Evolutionary conservation across 2,329 filamentous ascomycete species (phyloP).

Genomic region (Fusarium sambucinum): DNA sequence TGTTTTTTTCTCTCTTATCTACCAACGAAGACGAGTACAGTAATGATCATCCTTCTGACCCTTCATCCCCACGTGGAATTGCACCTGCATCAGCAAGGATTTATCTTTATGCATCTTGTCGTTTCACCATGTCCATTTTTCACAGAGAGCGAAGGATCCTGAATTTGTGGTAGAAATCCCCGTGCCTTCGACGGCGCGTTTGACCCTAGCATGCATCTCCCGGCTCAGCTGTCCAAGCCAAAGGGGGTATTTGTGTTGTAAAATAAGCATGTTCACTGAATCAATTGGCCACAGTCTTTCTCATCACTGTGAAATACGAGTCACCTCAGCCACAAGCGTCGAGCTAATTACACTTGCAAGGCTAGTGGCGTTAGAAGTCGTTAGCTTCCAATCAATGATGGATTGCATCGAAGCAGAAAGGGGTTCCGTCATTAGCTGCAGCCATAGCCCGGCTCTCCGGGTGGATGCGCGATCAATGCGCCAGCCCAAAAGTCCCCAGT

Average conservation of each 20-base stretch:
- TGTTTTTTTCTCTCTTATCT: not conserved
- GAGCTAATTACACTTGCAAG: not conserved
- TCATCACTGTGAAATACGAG: not conserved
- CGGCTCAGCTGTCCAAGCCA: not conserved
- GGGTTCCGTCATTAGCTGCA: slow-evolving; percentile 8
- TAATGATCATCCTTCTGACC: not conserved
- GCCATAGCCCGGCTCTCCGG: not conserved
- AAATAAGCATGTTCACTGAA: not conserved
- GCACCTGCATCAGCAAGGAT: not conserved
- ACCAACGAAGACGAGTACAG: not conserved
- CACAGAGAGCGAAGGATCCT: not conserved
- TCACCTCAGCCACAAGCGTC: not conserved
- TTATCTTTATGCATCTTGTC: not conserved
- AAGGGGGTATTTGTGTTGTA: not conserved
- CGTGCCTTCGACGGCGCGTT: slow-evolving; percentile 7
- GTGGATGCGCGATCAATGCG: slow-evolving; percentile 22
- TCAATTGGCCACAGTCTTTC: not conserved
- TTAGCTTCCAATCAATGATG: not conserved
- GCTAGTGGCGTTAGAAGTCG: not conserved
- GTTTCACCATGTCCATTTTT: slow-evolving; percentile 10
- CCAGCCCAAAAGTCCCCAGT: not conserved
- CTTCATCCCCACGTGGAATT: not conserved
- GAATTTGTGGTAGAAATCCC: not conserved
- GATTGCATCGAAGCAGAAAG: slow-evolving; percentile 6
- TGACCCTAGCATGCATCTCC: slow-evolving; percentile 11